These are phyloP conservation scores for Myriosclerotinia curreyana DNA, from an alignment of 2,329 filamentous ascomycete genomes.

Conservation along the genomic window DNA sequence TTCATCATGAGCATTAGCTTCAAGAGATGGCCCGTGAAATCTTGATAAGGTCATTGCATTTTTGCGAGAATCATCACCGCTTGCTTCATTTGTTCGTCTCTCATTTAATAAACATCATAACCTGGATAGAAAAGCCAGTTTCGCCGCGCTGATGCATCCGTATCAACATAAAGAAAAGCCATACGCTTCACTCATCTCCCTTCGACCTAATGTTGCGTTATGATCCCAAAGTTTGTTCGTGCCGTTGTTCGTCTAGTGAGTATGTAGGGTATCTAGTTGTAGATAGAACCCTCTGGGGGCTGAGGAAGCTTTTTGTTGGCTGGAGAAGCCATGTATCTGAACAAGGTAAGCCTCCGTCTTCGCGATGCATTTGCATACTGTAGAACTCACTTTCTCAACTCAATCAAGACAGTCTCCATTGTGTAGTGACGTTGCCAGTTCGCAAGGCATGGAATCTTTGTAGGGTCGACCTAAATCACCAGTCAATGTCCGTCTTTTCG, in stretches of 20 bases:
- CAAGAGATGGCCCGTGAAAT: neutral
- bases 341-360: constrained; percentile 19
- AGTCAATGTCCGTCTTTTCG: neutral
- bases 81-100: constrained; percentile 23
- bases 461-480: constrained; percentile 67
- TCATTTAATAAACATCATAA: constrained; percentile 28
- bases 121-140: constrained; percentile 29
- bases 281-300: constrained; percentile 78
- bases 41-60: constrained; percentile 2
- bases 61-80: constrained; percentile 15
- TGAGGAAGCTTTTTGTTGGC: constrained; percentile 94
- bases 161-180: constrained; percentile 27
- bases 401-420: constrained; percentile 90
- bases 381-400: constrained; percentile 67
- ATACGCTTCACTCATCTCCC: constrained; percentile 6
- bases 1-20: neutral
- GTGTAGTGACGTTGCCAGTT: constrained; percentile 92
- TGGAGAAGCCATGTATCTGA: constrained; percentile 87
- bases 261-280: constrained; percentile 24
- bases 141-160: constrained; percentile 41
- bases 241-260: constrained; percentile 3
- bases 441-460: constrained; percentile 77
- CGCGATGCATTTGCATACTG: neutral
- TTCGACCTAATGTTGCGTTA: neutral
- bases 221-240: constrained; percentile 8